phyloP scores from a whole-genome alignment of 495 filamentous ascomycete genomes.

The Penicillium odoratum region DNA sequence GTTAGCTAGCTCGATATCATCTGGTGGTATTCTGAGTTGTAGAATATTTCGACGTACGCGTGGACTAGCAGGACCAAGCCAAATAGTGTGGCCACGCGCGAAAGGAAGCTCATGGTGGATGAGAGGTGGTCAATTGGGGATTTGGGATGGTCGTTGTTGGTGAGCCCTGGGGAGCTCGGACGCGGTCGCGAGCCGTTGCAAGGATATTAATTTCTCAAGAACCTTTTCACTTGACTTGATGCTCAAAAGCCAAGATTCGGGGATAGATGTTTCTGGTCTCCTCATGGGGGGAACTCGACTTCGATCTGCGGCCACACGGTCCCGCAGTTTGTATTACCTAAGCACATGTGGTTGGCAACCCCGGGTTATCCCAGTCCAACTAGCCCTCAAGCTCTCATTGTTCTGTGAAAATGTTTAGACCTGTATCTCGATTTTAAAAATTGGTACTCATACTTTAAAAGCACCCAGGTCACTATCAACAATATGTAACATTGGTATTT shows the following conservation, averaged over 20 bases:
- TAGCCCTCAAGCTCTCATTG: background rate
- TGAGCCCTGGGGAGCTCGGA: background rate
- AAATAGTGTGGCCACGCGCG: constrained; percentile 61
- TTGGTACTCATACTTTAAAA: background rate
- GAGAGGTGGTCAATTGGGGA: constrained; percentile 1
- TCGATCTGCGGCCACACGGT: constrained; percentile 3
- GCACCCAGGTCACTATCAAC: background rate
- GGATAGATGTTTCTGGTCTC: background rate
- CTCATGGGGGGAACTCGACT: background rate
- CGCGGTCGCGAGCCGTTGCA: background rate
- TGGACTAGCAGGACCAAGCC: constrained; percentile 69
- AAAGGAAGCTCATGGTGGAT: constrained; percentile 62
- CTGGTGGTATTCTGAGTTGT: background rate
- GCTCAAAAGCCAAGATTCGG: background rate
- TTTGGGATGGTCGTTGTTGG: background rate
- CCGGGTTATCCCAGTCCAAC: background rate
- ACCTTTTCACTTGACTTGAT: background rate
- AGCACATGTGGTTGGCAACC: background rate
- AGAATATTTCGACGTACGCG: constrained; percentile 55
- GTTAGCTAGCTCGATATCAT: background rate
- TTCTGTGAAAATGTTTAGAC: too few relatives aligned
- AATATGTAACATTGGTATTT: too few relatives aligned
- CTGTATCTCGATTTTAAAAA: background rate
- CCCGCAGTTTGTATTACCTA: constrained; percentile 6
- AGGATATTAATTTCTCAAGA: background rate